Base-by-base conservation (phyloP, 1,139 yeast species). In the Scheffersomyces quercinus region DNA sequence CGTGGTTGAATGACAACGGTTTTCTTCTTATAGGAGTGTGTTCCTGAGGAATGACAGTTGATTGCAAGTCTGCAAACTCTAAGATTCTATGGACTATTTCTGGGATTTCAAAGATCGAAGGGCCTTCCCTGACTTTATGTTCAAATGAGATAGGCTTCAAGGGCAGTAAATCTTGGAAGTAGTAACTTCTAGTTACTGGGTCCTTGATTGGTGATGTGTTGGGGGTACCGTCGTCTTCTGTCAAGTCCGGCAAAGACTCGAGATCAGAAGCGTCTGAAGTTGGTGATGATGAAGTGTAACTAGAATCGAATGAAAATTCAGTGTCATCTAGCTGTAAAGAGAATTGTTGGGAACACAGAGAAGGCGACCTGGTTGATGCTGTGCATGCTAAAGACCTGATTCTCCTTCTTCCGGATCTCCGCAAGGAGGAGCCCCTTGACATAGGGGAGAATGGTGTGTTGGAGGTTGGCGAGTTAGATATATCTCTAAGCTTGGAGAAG, bases 31-130 rank as follows among this genome's bases (percentile, higher is more conserved):
- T 59, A 34, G 87, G 85, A 0, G 80, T 64, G 10, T 63, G 62
- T 56, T 85, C 91, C 44, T 73, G 78, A 3, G 93, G 89, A 13
- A 82, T 68, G 4, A 62, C 60, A 5, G 79, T 67, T 42, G 56
- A 60, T 47, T 67, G 72, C 30, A 68, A 66, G 38, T 85, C 88
- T 11, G 88, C 83, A 59, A 70, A 80, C 20, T 71, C 68, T 26
- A 89, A 56, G 12, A 90, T 86, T 46, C 74, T 71, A 50, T 75
- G 65, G 14, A 89, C 71, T 44, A 90, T 83, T 61, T 90, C 97
- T 0, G 97, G 96, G 14, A 85, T 82, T 41, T 73, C 73, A 56
- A 89, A 85, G 5, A 89, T 85, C 16, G 70, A 67, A 44, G 76
- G 79, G 28, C 47, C 38, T 4, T 15, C 13, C 9, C 20, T 31